Conservation (phyloP, 2,329 filamentous ascomycete species). For the Colletotrichum liaoningense region DNA sequence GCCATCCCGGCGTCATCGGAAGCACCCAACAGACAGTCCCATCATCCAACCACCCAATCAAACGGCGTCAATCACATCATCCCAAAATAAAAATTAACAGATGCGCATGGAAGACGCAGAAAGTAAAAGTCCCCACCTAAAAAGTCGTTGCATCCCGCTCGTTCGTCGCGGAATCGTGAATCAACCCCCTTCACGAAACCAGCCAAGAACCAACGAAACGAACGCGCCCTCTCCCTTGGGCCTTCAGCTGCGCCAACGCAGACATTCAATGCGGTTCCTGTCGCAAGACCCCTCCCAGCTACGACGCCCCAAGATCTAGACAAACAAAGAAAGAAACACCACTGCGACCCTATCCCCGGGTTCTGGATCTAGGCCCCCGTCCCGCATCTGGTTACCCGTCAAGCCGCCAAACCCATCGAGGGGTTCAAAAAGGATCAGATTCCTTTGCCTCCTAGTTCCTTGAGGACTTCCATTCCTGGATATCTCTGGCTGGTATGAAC, state of each 20-base stretch:
- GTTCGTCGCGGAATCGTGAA: neutral
- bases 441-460: neutral
- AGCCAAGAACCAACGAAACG: constrained; percentile 4
- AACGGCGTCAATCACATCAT: constrained; percentile 18
- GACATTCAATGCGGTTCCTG: constrained; percentile 8
- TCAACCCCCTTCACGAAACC: constrained; percentile 2
- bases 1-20: constrained; percentile 17
- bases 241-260: neutral
- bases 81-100: constrained; percentile 1
- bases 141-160: constrained; percentile 21
- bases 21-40: neutral
- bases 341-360: constrained; percentile 1
- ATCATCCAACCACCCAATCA: neutral
- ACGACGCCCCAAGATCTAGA: neutral
- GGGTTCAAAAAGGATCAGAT: neutral
- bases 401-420: neutral
- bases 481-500: constrained; percentile 6
- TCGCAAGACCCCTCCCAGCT: constrained; percentile 1
- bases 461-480: neutral
- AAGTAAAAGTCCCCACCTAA: constrained; percentile 10
- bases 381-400: neutral
- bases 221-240: neutral
- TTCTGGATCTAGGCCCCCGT: neutral
- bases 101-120: neutral
- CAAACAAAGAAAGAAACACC: constrained; percentile 8